Evolutionary conservation across 441 rosid genomes (phyloP), one percentile per base, ranked within the genome.

Genomic region (Hypseocharis bilobata): DNA sequence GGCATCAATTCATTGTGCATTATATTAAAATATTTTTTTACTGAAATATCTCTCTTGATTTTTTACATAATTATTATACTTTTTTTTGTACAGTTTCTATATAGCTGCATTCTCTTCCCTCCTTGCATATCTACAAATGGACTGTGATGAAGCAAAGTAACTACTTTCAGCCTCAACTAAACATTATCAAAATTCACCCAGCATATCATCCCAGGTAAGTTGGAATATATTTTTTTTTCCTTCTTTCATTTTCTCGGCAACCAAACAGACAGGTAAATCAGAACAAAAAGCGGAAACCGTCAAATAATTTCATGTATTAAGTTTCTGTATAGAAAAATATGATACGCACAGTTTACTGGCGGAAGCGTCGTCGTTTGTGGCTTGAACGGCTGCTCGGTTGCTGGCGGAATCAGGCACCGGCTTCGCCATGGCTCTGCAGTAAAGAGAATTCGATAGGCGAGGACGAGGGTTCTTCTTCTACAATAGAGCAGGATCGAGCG

Each of bases 321-420:
- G 52, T 45, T 45, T 16, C 52, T 10, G 3, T 7, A 10, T 38
- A 38, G 32, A 49, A 17, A n/a, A 26, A 23, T 19, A 42, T 16
- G 36, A 17, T 19, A 67, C 87, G 59, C 70, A 90, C 97, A 87
- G 74, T 80, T 90, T 90, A 68, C 97, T 88, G 72, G 98, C 97
- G 17, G 98, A 87, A 52, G 97, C 97, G 70, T 90, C 96, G 75
- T 88, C 98, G 82, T 90, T 92, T 1, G 98, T 92, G 45, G 96
- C 97, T 76, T 90, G 98, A 70, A 92, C 91, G 6, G 96, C 97
- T 20, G 83, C 88, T 74, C 76, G 82, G 74, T 83, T 87, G 84
- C 94, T 87, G 23, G 65, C 83, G 29, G 86, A 78, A 77, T 81
- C 88, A 2, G 83, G 66, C 70, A 60, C 73, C 26, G 74, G 40